A percentile compares a stretch with the other conserved stretches of the same genome.
Evolutionary conservation across 2,329 filamentous ascomycete species (phyloP).

Genomic region (Dactylonectria estremocensis): DNA sequence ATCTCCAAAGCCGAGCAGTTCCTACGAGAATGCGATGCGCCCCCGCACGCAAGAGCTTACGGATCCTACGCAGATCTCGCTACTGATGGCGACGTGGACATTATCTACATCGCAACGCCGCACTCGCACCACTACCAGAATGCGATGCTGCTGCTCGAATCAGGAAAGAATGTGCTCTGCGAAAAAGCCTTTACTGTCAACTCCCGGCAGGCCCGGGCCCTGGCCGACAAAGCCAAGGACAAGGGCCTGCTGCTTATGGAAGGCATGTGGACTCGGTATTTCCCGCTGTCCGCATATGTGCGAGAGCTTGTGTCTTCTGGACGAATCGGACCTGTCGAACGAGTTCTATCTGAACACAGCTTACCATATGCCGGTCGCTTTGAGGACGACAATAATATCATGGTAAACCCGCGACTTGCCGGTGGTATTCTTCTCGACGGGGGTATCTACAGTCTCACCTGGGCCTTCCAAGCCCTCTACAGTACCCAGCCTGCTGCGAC

Average conservation of each 20-base stretch:
- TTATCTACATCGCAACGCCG: conserved; percentile 89
- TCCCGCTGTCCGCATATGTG: conserved; percentile 83
- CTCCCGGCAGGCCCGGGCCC: conserved; percentile 79
- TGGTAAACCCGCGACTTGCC: conserved; percentile 85
- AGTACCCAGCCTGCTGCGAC: conserved; percentile 3
- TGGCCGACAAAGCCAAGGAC: conserved; percentile 78
- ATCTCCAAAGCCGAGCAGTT: conserved; percentile 78
- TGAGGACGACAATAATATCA: conserved; percentile 67
- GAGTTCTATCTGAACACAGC: conserved; percentile 57
- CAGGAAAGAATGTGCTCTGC: conserved; percentile 88
- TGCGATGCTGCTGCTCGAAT: conserved; percentile 81
- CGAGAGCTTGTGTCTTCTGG: conserved; percentile 72
- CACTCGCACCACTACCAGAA: conserved; percentile 95
- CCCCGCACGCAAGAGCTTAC: conserved; percentile 77
- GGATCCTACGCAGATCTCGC: conserved; percentile 87
- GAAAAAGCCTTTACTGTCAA: conserved; percentile 92
- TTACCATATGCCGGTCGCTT: conserved; percentile 14
- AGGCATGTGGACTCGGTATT: conserved; percentile 91
- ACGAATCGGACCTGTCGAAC: conserved; percentile 72
- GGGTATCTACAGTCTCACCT: conserved; percentile 89
- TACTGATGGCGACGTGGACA: conserved; percentile 82
- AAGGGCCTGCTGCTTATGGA: conserved; percentile 86
- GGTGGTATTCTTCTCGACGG: conserved; percentile 87
- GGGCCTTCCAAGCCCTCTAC: conserved; percentile 62
- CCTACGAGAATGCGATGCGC: conserved; percentile 77